Evolutionary conservation across 1,284 basidiomycete species (phyloP).

Genomic region (Meripilus lineatus): DNA sequence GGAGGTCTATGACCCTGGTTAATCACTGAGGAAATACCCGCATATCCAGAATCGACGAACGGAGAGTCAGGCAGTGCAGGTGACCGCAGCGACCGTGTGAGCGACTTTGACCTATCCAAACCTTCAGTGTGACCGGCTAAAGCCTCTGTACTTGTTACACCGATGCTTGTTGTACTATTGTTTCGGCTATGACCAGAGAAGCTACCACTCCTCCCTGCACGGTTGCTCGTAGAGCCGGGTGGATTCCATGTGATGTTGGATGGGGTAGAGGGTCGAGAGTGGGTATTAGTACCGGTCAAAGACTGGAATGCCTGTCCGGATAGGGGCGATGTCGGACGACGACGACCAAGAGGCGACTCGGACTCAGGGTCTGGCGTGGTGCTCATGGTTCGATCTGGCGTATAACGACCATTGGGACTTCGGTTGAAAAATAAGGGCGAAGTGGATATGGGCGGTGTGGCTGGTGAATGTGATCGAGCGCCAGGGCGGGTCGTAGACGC

Average conservation of each 20-base stretch:
- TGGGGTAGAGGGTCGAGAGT: slow-evolving; percentile 66
- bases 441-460: slow-evolving; percentile 28
- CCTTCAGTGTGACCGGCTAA: slow-evolving; percentile 10
- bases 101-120: slow-evolving; percentile 37
- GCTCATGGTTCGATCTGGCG: slow-evolving; percentile 41
- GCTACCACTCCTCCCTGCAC: slow-evolving; percentile 27
- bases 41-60: slow-evolving; percentile 32
- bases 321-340: slow-evolving; percentile 64
- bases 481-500: slow-evolving; percentile 42
- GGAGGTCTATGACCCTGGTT: slow-evolving; percentile 36
- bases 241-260: slow-evolving; percentile 63
- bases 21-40: slow-evolving; percentile 19
- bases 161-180: slow-evolving; percentile 41
- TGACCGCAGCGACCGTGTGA: slow-evolving; percentile 45
- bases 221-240: slow-evolving; percentile 16
- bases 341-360: slow-evolving; percentile 48
- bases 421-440: slow-evolving; percentile 52
- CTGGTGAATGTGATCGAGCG: slow-evolving; percentile 19
- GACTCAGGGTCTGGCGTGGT: slow-evolving; percentile 25
- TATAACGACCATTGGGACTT: slow-evolving; percentile 55
- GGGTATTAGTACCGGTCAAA: slow-evolving; percentile 33
- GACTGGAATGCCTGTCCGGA: slow-evolving; percentile 56
- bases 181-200: slow-evolving; percentile 48
- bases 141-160: slow-evolving; percentile 14
- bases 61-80: slow-evolving; percentile 58